Base-by-base conservation (phyloP, 768 basidiomycete species). In the Hericium rajendrae region DNA sequence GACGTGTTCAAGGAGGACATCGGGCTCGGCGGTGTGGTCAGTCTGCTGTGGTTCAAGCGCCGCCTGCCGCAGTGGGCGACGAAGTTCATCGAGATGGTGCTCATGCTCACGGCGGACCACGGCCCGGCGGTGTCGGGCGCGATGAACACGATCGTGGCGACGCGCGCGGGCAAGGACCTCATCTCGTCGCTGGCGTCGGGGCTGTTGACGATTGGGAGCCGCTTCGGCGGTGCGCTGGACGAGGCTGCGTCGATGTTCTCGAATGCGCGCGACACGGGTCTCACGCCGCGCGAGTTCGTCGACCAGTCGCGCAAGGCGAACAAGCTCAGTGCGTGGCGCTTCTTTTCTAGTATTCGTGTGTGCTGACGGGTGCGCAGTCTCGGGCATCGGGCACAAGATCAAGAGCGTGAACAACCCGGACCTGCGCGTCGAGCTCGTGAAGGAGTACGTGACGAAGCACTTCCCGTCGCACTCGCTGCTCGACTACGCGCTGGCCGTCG, bases 71-170 rank as follows among this genome's bases (percentile, higher is more conserved):
- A 85, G 51, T 95, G 88, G 80, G 95, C 94, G 50, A 86, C 93
- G 71, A 98, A 97, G 77, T 99, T 99, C 80, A 86, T 99, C 71
- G 95, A 99, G 79, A 99, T 98, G 97, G 94, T 97, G 55, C 82
- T 99, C 70, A 95, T 97, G 91, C 80, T 99, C 64, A 99, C 95
- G 12, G 95, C 95, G 61, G 95, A 99, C 73, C 95, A 98, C 75
- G 93, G 94, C 67, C 94, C 94, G 8, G 93, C 93, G 56, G 93
- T 97, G n/a, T 94, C 92, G 71, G 93, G 81, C 74, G 95, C 95
- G 20, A 99, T 99, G 95, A 99, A 97, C 80, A 97, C 95, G 61
- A 97, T 99, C 70, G 94, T 99, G 70, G 94, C 95, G 18, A 87
- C 93, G 38, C 95, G 95, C 75, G 95, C 95, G n/a, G 95, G 95